phyloP scores from a whole-genome alignment of 495 filamentous ascomycete species.

The Talaromyces nanjingensis region DNA sequence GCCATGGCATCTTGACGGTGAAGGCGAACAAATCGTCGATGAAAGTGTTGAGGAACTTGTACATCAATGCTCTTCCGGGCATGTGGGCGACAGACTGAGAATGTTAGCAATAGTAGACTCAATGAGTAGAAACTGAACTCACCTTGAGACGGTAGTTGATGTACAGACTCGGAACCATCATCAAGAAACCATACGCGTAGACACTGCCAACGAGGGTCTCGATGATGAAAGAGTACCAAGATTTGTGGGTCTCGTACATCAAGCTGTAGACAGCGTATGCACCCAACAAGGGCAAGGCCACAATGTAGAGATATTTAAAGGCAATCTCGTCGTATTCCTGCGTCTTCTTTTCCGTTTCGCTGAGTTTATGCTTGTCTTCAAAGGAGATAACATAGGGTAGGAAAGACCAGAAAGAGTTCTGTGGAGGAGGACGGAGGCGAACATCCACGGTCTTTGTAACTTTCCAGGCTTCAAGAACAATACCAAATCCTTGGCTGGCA shows the following conservation, averaged over 20 bases:
- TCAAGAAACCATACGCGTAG: conserved; percentile 96
- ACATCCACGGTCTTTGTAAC: conserved; percentile 96
- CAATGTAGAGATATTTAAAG: conserved; percentile 90
- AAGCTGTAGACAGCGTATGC: conserved; percentile 89
- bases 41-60: conserved; percentile 85
- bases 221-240: conserved; percentile 91
- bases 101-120: conserved; percentile 13
- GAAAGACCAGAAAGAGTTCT: conserved; percentile 58
- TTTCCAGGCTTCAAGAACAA: conserved; percentile 95
- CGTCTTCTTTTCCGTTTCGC: conserved; percentile 92
- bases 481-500: conserved; percentile 85
- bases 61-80: conserved; percentile 92
- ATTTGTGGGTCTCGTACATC: conserved; percentile 92
- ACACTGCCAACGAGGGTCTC: conserved; percentile 91
- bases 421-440: conserved; percentile 61
- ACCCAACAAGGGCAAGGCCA: conserved; percentile 79
- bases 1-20: conserved; percentile 96
- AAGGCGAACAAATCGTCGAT: conserved; percentile 91
- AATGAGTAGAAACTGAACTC: conserved; percentile 10
- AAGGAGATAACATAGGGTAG: conserved; percentile 81
- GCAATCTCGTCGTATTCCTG: conserved; percentile 97
- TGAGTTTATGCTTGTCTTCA: conserved; percentile 95
- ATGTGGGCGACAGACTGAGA: conserved; percentile 81
- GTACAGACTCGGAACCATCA: conserved; percentile 97
- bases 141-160: conserved; percentile 96